phyloP scores from a whole-genome alignment of 768 basidiomycete species.

The Collybiopsis luxurians region DNA sequence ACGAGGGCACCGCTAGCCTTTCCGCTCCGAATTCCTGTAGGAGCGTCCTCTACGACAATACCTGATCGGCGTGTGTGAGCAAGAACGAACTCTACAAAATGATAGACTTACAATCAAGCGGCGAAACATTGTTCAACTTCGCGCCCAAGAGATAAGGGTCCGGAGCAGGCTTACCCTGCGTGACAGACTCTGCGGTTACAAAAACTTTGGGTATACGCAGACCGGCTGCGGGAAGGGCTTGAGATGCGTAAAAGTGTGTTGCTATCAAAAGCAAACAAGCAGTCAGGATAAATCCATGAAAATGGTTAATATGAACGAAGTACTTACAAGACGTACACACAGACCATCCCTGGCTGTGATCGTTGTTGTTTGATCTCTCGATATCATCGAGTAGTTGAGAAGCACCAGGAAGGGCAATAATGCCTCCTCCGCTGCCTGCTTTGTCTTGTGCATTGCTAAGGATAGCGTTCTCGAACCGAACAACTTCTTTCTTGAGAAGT shows the following conservation, averaged over 20 bases:
- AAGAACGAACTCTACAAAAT: neutral
- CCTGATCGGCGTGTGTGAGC: constrained; percentile 21
- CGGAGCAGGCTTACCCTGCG: constrained; percentile 62
- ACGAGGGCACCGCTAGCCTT: constrained; percentile 59
- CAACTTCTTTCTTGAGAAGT: constrained; percentile 12
- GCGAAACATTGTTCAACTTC: constrained; percentile 39
- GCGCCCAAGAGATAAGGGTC: constrained; percentile 71
- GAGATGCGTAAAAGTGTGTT: constrained; percentile 51
- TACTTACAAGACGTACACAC: constrained; percentile 14
- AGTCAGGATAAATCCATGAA: neutral
- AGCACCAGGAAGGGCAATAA: constrained; percentile 10
- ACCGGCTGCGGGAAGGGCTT: constrained; percentile 51
- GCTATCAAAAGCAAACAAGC: constrained; percentile 35
- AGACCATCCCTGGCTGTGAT: constrained; percentile 11
- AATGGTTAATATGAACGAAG: neutral
- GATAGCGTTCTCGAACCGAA: constrained; percentile 13
- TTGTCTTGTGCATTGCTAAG: constrained; percentile 12
- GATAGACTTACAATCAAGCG: constrained; percentile 32
- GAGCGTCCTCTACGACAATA: constrained; percentile 71
- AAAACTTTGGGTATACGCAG: constrained; percentile 46
- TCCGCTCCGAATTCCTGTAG: constrained; percentile 61
- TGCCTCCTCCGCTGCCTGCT: constrained; percentile 7
- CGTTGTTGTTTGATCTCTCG: constrained; percentile 3
- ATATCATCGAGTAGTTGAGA: constrained; percentile 8
- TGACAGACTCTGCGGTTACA: constrained; percentile 58